Evolutionary conservation across 306 rosid genomes (phyloP).

Genomic region (Mucuna pruriens): DNA sequence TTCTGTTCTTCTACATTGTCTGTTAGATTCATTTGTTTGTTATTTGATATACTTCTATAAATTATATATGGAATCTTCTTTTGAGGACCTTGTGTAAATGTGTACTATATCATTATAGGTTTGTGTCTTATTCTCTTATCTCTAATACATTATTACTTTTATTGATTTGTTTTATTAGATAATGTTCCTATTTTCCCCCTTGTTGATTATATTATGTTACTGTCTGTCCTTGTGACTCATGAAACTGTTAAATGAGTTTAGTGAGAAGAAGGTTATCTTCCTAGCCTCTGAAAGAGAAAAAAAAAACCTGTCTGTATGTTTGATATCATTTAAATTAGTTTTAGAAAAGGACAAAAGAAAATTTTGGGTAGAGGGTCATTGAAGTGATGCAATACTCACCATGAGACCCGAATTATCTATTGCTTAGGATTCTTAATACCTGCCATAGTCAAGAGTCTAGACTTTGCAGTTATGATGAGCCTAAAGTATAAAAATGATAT

Average conservation of each 20-base stretch:
- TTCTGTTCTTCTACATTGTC: neutral
- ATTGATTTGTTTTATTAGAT: neutral
- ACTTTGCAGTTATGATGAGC: constrained; percentile 14
- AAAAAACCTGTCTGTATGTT: neutral
- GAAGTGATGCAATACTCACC: neutral
- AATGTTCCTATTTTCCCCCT: neutral
- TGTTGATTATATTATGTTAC: neutral
- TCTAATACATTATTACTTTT: neutral
- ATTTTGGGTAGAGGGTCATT: constrained; percentile 5
- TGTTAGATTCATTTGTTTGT: constrained; percentile 25
- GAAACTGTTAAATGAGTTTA: constrained; percentile 14
- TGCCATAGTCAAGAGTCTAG: constrained; percentile 3
- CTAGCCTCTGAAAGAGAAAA: neutral
- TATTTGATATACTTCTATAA: neutral
- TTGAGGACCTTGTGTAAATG: constrained; percentile 28
- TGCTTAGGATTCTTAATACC: neutral
- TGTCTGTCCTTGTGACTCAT: neutral
- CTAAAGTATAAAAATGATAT: neutral
- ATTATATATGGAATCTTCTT: constrained; percentile 13
- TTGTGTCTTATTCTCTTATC: neutral
- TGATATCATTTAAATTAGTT: constrained; percentile 33
- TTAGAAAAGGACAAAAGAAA: constrained; percentile 10
- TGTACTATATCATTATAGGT: neutral
- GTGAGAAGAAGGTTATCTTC: neutral
- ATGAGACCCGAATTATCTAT: neutral